Conservation (phyloP, 225 moss, liverwort and hornwort species). For the Physcomitrium patens region DNA sequence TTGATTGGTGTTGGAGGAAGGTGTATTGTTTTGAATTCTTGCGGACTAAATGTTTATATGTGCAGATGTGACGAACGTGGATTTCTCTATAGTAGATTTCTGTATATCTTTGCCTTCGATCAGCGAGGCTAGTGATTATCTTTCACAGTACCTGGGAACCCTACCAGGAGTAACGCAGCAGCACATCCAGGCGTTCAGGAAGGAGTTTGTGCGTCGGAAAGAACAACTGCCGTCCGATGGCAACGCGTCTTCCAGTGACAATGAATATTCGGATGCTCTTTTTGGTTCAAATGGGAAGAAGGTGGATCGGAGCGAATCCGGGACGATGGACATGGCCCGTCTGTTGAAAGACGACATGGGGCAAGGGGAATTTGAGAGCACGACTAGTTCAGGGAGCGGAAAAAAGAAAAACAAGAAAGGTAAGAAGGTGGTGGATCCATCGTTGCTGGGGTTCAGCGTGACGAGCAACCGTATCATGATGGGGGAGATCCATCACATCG, state of each 20-base stretch:
- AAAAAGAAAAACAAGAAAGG: conserved; percentile 97
- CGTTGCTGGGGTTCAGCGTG: conserved; percentile 89
- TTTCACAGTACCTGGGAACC: conserved; percentile 67
- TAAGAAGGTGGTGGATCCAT: conserved; percentile 95
- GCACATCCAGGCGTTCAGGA: conserved; percentile 68
- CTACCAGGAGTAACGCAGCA: conserved; percentile 48
- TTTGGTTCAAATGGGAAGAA: conserved; percentile 69
- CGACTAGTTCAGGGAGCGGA: conserved; percentile 37
- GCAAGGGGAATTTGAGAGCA: conserved; percentile 41
- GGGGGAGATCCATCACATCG: conserved; percentile 98
- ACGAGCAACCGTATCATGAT: conserved; percentile 99
- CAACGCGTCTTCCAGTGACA: conserved; percentile 67
- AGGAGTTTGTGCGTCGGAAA: conserved; percentile 82
- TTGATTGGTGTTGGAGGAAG: too few relatives aligned
- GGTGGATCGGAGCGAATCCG: conserved; percentile 48
- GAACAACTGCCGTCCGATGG: conserved; percentile 74
- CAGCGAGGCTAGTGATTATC: conserved; percentile 78
- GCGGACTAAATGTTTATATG: neutral
- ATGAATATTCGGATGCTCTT: conserved; percentile 48
- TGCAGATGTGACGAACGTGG: conserved; percentile 73
- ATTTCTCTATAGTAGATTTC: conserved; percentile 77
- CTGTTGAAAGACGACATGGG: conserved; percentile 44
- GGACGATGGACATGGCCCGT: conserved; percentile 55
- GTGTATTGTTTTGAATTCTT: too few relatives aligned
- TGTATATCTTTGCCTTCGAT: conserved; percentile 82